Conservation (phyloP, 306 rosid species). For the Lupinus albus region DNA sequence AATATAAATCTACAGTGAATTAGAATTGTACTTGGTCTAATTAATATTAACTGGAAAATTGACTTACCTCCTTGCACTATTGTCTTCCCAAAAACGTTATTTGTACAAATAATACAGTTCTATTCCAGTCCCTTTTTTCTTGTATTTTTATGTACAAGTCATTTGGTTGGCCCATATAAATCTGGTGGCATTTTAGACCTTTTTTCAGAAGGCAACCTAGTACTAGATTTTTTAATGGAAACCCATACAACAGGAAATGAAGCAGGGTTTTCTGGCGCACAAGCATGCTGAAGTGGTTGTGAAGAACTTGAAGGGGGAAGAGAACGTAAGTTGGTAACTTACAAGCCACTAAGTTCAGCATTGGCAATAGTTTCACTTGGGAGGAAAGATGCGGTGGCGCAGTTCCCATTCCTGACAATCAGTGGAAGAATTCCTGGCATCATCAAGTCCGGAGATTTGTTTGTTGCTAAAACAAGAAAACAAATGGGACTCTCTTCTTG, state of each 20-base stretch:
- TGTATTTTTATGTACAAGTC: not conserved
- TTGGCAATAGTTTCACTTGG: constrained; percentile 75
- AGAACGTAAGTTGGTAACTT: constrained; percentile 52
- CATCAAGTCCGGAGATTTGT: constrained; percentile 73
- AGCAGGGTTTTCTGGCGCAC: constrained; percentile 77
- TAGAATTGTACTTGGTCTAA: too few species aligned
- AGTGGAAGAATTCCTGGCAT: constrained; percentile 62
- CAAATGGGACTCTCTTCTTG: constrained; percentile 58
- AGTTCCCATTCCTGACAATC: constrained; percentile 57
- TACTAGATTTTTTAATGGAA: constrained; percentile 26
- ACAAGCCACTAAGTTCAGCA: constrained; percentile 46
- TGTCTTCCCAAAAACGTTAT: too few species aligned
- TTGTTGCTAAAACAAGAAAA: constrained; percentile 74
- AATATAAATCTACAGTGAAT: too few species aligned
- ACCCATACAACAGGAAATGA: constrained; percentile 60
- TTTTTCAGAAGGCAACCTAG: constrained; percentile 27
- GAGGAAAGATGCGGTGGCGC: constrained; percentile 72
- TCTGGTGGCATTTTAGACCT: constrained; percentile 27
- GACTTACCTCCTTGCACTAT: too few species aligned
- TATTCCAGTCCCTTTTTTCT: too few species aligned
- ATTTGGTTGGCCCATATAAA: constrained; percentile 5
- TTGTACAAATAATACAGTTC: too few species aligned
- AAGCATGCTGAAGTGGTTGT: constrained; percentile 67
- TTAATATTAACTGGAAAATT: too few species aligned
- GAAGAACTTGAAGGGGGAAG: constrained; percentile 67